Evolutionary conservation across 2,329 filamentous ascomycete species (phyloP), one percentile per base, ranked within the genome.

Genomic region (Aspergillus hortae): DNA sequence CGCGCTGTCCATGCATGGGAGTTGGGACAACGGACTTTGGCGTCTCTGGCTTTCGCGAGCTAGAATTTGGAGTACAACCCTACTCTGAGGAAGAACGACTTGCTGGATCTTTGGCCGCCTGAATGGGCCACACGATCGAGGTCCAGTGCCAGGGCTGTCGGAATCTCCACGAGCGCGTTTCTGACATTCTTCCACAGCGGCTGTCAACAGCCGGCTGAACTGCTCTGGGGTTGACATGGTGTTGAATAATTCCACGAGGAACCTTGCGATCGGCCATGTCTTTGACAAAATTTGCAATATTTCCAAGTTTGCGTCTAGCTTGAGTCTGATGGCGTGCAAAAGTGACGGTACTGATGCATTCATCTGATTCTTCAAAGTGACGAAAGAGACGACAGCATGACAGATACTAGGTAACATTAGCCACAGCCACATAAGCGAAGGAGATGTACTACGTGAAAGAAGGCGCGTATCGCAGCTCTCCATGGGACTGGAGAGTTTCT

Each of bases 21-120:
- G n/a, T 17, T n/a, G 12, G 4, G 6, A 21, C 17, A 4, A 12
- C 14, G 46, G 12, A 0, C 7, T 19, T 7, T 21, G 49, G 33
- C 21, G 51, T 27, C 25, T 54, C 30, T 51, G 51, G 7, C 46
- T 46, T 21, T 49, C 51, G 17, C 54, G 42, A 35, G 33, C 44
- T 11, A 54, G 35, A 23, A 52, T 49, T 25, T 56, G 55, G 25
- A 56, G 46, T 14, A 55, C 44, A 36, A 56, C 21, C 17, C 43
- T 54, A 35, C 49, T 56, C 27, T 55, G 48, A 17, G 52, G 55
- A 7, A 56, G 55, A 33, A 56, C 35, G 11, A 56, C 55, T 32
- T 56, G 55, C 14, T 54, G 35, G 23, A 52, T 4, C 11, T 47
- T 56, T 9, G 55, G 40, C 21, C 52, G 47, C 36, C 44, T 46